These are phyloP conservation scores for Petunia axillaris DNA, from an alignment of 257 asterid genomes.

Conservation along the genomic window DNA sequence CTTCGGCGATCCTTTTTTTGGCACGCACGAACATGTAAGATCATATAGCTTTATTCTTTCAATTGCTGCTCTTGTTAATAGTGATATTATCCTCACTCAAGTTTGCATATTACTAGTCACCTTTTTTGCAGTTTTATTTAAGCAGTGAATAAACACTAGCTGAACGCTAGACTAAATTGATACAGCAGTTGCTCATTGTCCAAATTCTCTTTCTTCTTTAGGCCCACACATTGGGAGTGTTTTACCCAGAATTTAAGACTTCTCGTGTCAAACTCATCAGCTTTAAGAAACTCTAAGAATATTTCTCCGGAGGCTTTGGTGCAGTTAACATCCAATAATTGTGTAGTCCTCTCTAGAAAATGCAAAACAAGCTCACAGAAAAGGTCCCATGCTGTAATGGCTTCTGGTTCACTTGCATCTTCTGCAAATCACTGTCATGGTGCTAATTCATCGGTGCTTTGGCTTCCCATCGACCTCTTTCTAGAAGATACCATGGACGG, in stretches of 20 bases:
- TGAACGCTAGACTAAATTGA: background rate
- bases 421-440: slow-evolving; percentile 63
- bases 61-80: slow-evolving; percentile 21
- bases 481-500: slow-evolving; percentile 91
- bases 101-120: slow-evolving; percentile 13
- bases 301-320: slow-evolving; percentile 77
- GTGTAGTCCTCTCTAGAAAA: slow-evolving; percentile 61
- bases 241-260: slow-evolving; percentile 71
- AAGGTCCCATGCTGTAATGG: slow-evolving; percentile 68
- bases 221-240: slow-evolving; percentile 79
- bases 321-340: slow-evolving; percentile 73
- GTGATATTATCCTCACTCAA: background rate
- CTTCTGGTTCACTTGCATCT: slow-evolving; percentile 55
- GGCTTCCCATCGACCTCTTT: slow-evolving; percentile 95
- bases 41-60: slow-evolving; percentile 32
- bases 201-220: slow-evolving; percentile 39
- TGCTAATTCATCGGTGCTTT: slow-evolving; percentile 63
- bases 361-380: slow-evolving; percentile 72
- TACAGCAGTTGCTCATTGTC: slow-evolving; percentile 21
- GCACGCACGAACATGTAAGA: slow-evolving; percentile 87
- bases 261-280: slow-evolving; percentile 68
- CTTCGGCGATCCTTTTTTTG: slow-evolving; percentile 78
- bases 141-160: slow-evolving; percentile 26
- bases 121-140: background rate
- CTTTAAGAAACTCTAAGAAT: slow-evolving; percentile 74